phyloP scores from a whole-genome alignment of 1,284 basidiomycete species.

The Acaromyces ingoldii region DNA sequence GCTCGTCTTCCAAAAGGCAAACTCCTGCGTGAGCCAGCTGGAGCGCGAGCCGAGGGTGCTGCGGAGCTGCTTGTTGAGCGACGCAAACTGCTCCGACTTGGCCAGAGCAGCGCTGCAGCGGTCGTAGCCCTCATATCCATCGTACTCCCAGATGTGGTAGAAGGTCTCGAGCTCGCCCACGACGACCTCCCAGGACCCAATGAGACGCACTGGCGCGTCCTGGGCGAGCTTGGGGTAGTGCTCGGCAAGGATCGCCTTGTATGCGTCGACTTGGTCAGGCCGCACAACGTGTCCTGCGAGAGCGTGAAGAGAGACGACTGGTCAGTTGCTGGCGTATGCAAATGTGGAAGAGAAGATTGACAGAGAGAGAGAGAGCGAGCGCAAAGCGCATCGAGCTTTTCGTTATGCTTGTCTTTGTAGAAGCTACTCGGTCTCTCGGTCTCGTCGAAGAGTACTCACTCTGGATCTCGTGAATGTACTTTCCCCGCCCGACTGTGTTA shows the following conservation, averaged over 20 bases:
- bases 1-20: constrained; percentile 44
- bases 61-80: constrained; percentile 17
- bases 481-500: constrained; percentile 32
- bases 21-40: constrained; percentile 48
- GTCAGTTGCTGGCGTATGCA: not conserved
- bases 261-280: constrained; percentile 33
- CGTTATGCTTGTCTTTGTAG: too few relatives aligned
- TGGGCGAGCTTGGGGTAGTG: constrained; percentile 32
- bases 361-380: too few relatives aligned
- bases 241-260: constrained; percentile 27
- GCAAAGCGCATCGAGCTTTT: too few relatives aligned
- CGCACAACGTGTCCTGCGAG: constrained; percentile 35
- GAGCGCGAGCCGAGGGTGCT: constrained; percentile 29
- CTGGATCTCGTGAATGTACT: constrained; percentile 47
- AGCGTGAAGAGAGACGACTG: not conserved
- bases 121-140: constrained; percentile 46
- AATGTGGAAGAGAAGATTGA: not conserved
- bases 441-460: too few relatives aligned
- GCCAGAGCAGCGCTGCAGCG: constrained; percentile 17
- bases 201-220: constrained; percentile 15
- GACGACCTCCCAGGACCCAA: constrained; percentile 43
- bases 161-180: constrained; percentile 48
- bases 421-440: too few relatives aligned
- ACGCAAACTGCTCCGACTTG: constrained; percentile 9
- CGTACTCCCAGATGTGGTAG: constrained; percentile 49